Base-by-base conservation (phyloP, 2,329 filamentous ascomycete genomes). In the Setomelanomma holmii region DNA sequence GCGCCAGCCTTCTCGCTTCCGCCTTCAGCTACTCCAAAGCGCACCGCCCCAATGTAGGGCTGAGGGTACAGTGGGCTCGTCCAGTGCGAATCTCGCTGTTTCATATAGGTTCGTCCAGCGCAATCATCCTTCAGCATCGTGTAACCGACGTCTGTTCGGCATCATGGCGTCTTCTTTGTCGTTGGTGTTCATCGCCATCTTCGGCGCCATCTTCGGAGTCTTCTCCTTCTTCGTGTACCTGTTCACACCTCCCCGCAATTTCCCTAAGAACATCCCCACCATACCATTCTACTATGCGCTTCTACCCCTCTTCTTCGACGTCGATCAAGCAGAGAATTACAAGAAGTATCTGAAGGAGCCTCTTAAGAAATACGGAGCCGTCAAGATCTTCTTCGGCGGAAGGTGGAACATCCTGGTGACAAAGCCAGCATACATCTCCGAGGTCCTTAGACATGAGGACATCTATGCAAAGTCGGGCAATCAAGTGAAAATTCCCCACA, bases 331-430 rank as follows among this genome's bases (percentile, higher is more conserved):
- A 4, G 71, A 78, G 14, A 70, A 76, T 5, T 80, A 76, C 57
- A 61, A 56, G 11, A 52, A 62, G 44, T 78, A 79, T 57, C 70
- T 80, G 38, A 68, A 76, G 33, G 58, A 67, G 45, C 76, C 76
- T 2, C 61, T 78, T 5, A 64, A 66, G 8, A 66, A 64, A n/a
- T 71, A 76, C 40, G 76, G 80, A 4, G 80, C 79, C 1, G 80
- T 81, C 16, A 76, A 80, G 49, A 66, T 82, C 22, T 82, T 79
- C 68, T 81, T 81, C 27, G 79, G 75, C 1, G 78, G 77, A 0
- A 74, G 73, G 35, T 82, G 80, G 80, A 81, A 79, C 40, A 68
- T 82, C 3, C 65, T 82, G 10, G 75, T 81, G 1, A 76, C 76
- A 40, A 74, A 73, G 4, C 79, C 80, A 1, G 60, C 72, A 0